Evolutionary conservation across 2,329 filamentous ascomycete genomes (phyloP).

Genomic region (Dryadomyces sulphureus): DNA sequence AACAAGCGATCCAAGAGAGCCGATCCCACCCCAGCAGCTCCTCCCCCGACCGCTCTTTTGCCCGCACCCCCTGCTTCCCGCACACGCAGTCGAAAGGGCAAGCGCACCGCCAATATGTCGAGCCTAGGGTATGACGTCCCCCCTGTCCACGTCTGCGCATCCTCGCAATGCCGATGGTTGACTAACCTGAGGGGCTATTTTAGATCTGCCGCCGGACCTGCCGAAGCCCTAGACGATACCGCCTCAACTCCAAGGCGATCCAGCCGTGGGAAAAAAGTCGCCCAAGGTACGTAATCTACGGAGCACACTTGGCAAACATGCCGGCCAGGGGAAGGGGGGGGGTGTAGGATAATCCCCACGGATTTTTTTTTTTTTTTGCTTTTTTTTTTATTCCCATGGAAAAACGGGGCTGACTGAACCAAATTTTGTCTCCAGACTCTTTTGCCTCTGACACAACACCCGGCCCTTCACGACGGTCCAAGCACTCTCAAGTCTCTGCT

Average conservation of each 20-base stretch:
- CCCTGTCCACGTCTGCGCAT: neutral
- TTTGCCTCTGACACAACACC: neutral
- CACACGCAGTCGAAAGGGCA: slow-evolving; percentile 43
- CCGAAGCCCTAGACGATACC: slow-evolving; percentile 44
- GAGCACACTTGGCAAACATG: too few relatives aligned
- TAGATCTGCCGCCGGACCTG: slow-evolving; percentile 34
- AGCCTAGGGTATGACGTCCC: slow-evolving; percentile 43
- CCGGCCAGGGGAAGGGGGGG: too few relatives aligned
- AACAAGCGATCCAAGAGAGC: slow-evolving; percentile 53
- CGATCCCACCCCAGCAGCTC: slow-evolving; percentile 24
- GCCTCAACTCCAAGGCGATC: slow-evolving; percentile 56
- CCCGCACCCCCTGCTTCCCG: slow-evolving; percentile 20
- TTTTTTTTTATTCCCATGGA: neutral
- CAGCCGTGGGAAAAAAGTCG: slow-evolving; percentile 52
- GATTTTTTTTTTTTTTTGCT: neutral
- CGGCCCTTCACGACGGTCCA: neutral
- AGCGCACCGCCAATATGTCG: slow-evolving; percentile 53
- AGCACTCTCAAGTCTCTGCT: neutral
- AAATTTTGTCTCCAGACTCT: neutral
- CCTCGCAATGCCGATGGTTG: too few relatives aligned
- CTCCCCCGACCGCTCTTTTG: slow-evolving; percentile 16
- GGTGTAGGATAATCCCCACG: neutral
- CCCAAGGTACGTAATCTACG: slow-evolving; percentile 24
- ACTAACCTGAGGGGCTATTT: neutral
- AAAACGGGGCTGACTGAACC: neutral